Evolutionary conservation across 192 early-diverging fungal genomes (phyloP), one percentile per base, ranked within the genome.

Genomic region (Gonapodya prolifera): DNA sequence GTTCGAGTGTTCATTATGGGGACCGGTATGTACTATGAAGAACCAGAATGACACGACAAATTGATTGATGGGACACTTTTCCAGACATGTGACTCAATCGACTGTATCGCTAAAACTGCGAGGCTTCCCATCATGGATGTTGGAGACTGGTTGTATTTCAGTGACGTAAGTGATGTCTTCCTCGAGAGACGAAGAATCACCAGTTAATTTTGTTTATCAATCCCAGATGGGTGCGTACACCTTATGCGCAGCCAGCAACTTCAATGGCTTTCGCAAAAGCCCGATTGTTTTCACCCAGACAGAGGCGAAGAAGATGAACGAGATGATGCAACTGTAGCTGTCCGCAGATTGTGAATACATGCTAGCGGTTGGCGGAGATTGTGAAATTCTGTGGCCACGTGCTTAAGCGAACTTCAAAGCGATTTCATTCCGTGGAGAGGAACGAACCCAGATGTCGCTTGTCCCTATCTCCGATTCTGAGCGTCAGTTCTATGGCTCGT

Each of bases 201-300:
- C 45, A 61, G 23, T 23, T 61, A 23, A 61, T 61, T 23, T 61
- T 23, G 8, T 61, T 16, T 16, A 61, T 23, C 8, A 61, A 8
- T 90, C 94, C 70, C 84, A 91, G 82, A 99, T 99, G 98, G 98
- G 98, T 31, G 96, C 98, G 0, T 99, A 99, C 83, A 99, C 96
- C 77, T 87, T 93, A 70, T 90, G 90, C 79, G 96, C 98, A 1
- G 94, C 91, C 16, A 89, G 88, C 76, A 89, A 91, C 78, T 95
- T 95, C 83, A 95, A 95, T 79, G 92, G 94, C 8, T 79, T 73
- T 32, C 16, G 71, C 18, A 73, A 73, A 29, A 30, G 28, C 8
- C 13, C 28, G 18, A 32, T 73, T 18, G 71, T 30, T 8, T 73
- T 30, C 71, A 73, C 71, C 31, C 18, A 73, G 28, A 73, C 71